Base-by-base conservation (phyloP, 176 grass and related monocot species). In the Oryza meridionalis region DNA sequence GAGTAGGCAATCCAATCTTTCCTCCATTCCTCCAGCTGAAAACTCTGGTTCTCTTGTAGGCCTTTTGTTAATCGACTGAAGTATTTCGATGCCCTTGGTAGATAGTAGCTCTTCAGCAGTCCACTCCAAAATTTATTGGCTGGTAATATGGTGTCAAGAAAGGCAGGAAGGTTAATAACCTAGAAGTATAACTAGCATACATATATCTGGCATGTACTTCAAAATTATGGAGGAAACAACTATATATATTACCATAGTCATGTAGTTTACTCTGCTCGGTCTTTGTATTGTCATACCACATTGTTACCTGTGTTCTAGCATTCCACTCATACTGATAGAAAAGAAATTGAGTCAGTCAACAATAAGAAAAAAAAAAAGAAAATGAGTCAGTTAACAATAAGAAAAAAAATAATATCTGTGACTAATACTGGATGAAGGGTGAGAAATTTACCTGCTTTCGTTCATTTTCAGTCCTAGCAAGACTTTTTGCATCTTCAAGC, bases 41-140 rank as follows among this genome's bases (percentile, higher is more conserved):
- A 98, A 17, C 88, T 75, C 53, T 65, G 65, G 81, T 92, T 93
- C 79, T 92, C 89, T 83, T 91, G 81, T 64, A 98, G 79, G 78
- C 91, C 92, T 67, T 63, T 82, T 21, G 77, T 81, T 58, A 95
- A 69, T 70, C 79, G 89, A 15, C n/a, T 82, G 74, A 98, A 98
- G 83, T 98, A 98, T 77, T 83, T 88, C 9, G 92, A 98, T 24
- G 96, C 96, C 84, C 96, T 88, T 42, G 91, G 91, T n/a, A 87
- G 89, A 82, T 98, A 98, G 88, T 98, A 95, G 70, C 86, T 85
- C 84, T 88, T 98, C 85, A 98, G 69, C 69, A 98, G 75, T 61
- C 96, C 96, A 35, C 96, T 93, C 92, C 96, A 98, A 65, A 95
- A 98, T 64, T 98, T 98, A 77, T 98, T 98, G 21, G 85, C 96